These are phyloP conservation scores for Alternaria solani DNA, from an alignment of 2,329 filamentous ascomycete genomes.

Conservation along the genomic window DNA sequence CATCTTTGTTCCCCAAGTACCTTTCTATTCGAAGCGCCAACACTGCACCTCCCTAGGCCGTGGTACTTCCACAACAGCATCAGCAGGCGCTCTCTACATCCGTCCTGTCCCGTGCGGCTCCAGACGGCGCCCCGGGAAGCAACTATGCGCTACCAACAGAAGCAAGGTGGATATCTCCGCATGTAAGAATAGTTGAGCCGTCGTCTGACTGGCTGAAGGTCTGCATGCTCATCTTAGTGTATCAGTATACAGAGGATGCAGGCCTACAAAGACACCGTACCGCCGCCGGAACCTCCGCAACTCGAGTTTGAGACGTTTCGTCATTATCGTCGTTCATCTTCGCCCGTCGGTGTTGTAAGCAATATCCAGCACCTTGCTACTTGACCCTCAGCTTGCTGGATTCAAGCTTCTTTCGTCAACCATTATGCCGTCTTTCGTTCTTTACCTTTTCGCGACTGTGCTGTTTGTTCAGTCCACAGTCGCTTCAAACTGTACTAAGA, in stretches of 20 bases:
- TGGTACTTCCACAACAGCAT: conserved; percentile 30
- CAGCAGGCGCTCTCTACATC: conserved; percentile 42
- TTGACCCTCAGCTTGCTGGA: conserved; percentile 38
- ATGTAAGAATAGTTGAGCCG: conserved; percentile 39
- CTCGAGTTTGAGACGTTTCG: conserved; percentile 34
- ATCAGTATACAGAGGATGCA: conserved; percentile 26
- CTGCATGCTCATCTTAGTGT: conserved; percentile 36
- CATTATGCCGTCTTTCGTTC: conserved; percentile 40
- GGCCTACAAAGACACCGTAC: conserved; percentile 47
- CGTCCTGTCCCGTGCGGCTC: conserved; percentile 33
- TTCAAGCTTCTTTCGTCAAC: conserved; percentile 33
- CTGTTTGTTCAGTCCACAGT: conserved; percentile 48
- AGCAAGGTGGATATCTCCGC: conserved; percentile 23
- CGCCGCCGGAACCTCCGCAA: conserved; percentile 28
- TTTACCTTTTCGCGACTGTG: conserved; percentile 42
- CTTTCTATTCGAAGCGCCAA: conserved; percentile 39
- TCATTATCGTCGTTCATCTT: conserved; percentile 26
- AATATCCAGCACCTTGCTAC: conserved; percentile 14
- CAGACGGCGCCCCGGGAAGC: conserved; percentile 31
- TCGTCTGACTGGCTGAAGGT: conserved; percentile 36
- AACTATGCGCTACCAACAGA: conserved; percentile 29
- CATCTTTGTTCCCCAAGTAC: conserved; percentile 30
- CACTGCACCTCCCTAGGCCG: conserved; percentile 29
- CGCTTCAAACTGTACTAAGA: conserved; percentile 51
- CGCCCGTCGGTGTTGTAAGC: conserved; percentile 15